Evolutionary conservation across 345 rosid genomes (phyloP), one percentile per base, ranked within the genome.

Genomic region (Sonneratia alba): DNA sequence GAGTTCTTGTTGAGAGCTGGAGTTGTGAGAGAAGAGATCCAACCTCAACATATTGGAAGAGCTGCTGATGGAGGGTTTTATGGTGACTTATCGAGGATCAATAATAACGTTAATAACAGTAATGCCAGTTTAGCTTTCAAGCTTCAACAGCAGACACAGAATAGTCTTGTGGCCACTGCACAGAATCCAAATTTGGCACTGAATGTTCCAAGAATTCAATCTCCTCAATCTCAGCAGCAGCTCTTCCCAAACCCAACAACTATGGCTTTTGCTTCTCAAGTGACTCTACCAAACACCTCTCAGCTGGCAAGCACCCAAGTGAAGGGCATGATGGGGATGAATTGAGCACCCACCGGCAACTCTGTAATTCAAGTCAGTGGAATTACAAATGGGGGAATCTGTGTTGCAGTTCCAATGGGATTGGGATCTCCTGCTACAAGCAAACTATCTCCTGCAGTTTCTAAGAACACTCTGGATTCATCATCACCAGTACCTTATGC

Each of bases 1-100:
- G 99, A 96, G 72, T 96, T 92, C 81, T 79, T 96, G 84, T 79
- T 71, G 73, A 89, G 83, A n/a, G 94, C 91, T 74, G 98, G 99
- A 18, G 91, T 90, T 37, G 96, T 88, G 55, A 89, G 90, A 77
- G 99, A 95, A 80, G 97, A 89, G 69, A 36, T 72, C 69, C 89
- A 80, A 70, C 77, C 75, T 8, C 53, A 62, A 32, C 66, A 62
- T 75, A 57, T 85, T 81, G 77, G 73, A 75, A 61, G 90, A 77
- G 73, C 70, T 75, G 77, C 71, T 76, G 84, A 83, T 80, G 71
- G 62, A 36, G 87, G 79, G 36, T 82, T 89, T 78, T 86, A 83
- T 74, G 87, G 80, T 53, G 79, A 82, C 55, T 45, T 73, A 21
- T 51, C 73, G 16, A 79, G 71, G 21, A 70, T 75, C 19, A 72